These are phyloP conservation scores for Globisporangium nagaii DNA, from an alignment of 352 stramenopile species.

Conservation along the genomic window DNA sequence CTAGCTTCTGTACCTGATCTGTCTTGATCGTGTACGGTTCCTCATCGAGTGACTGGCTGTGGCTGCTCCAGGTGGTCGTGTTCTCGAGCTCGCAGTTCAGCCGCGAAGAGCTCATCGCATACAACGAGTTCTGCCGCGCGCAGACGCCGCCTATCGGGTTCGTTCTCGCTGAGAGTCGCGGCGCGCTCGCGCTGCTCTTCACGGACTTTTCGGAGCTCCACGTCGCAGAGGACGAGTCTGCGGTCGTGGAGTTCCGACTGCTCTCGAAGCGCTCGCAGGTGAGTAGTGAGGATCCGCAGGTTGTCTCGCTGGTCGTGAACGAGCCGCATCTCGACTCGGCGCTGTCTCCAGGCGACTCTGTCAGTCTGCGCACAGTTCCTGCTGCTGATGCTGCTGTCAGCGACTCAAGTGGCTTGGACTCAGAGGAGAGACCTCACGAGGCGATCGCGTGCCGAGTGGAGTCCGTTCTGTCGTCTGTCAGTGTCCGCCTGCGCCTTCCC, in stretches of 20 bases:
- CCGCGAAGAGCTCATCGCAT: slow-evolving; percentile 38
- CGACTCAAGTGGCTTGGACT: background rate
- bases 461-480: background rate
- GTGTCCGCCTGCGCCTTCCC: background rate
- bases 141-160: slow-evolving; percentile 34
- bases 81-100: slow-evolving; percentile 27
- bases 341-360: slow-evolving; percentile 3
- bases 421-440: no score
- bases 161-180: slow-evolving; percentile 29
- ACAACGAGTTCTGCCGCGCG: slow-evolving; percentile 40
- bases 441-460: slow-evolving; percentile 4
- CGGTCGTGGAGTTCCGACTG: slow-evolving; percentile 16
- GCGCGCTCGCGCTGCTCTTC: slow-evolving; percentile 33
- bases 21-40: background rate
- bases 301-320: slow-evolving; percentile 10
- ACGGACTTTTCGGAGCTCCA: slow-evolving; percentile 20
- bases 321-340: slow-evolving; percentile 13
- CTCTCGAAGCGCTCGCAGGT: slow-evolving; percentile 11
- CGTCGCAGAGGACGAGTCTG: slow-evolving; percentile 9
- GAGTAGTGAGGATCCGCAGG: background rate
- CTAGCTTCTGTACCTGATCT: background rate
- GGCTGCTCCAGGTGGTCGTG: slow-evolving; percentile 24
- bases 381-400: background rate
- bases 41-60: background rate
- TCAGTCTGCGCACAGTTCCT: background rate